Base-by-base conservation (phyloP, 106 monocot species). In the Allium fistulosum region DNA sequence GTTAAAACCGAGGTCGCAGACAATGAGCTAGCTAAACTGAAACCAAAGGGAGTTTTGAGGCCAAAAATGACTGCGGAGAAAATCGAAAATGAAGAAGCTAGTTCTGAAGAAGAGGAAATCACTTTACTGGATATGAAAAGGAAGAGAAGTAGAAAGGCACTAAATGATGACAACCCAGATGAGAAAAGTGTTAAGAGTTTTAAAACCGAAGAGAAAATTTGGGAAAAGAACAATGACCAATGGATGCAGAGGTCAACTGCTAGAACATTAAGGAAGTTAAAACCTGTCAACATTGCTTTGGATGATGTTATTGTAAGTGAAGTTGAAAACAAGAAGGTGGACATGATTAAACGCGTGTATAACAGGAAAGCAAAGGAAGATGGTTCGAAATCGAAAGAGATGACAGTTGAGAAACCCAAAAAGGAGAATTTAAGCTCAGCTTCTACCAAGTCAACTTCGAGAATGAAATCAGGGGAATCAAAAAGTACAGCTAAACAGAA, bases 201-300 rank as follows among this genome's bases (percentile, higher is more conserved):
- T 55, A 15, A 55, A 66, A 45, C 17, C 26, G 66, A 52, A 51
- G 0, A 26, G 26, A 17, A 15, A 64, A 49, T 17, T 17, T 4
- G 5, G 2, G 16, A 64, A 48, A 48, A n/a, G n/a, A 49, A 64
- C n/a, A 64, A 64, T 64, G 22, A 49, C 7, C 47, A 48, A 56
- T 68, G 68, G 55, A 68, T 56, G 15, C 45, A 68, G 53, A 27
- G 56, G 6, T 68, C 68, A 15, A 46, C 55, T 55, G 68, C 68
- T 15, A 68, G 68, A 46, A 68, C 53, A 68, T 46, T 56, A 8
- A 68, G 68, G 68, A 68, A 68, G 49, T 9, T 68, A 51, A 68
- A 68, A 57, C 45, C 22, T 68, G 49, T 48, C 64, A 68, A n/a
- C 6, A 13, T 26, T 56, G 37, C 18, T 37, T 68, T n/a, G 56